A percentile compares a stretch with the other conserved stretches of the same genome.
phyloP scores from a whole-genome alignment of 345 rosid genomes.

The Heritiera littoralis region DNA sequence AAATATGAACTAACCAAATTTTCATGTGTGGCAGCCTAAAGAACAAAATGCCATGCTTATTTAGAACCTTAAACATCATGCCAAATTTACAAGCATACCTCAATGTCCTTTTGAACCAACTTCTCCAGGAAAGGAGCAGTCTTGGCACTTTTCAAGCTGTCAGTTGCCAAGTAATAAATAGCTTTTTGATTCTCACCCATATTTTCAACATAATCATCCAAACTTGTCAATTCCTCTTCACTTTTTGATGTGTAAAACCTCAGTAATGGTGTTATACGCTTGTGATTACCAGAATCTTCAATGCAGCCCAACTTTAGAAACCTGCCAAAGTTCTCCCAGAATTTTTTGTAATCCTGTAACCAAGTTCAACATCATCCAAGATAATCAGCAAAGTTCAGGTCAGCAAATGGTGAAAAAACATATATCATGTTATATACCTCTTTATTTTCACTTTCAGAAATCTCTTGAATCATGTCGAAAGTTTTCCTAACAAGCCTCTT shows the following conservation, averaged over 20 bases:
- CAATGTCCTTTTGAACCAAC: conserved; percentile 81
- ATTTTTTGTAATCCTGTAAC: conserved; percentile 87
- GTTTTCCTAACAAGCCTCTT: conserved; percentile 95
- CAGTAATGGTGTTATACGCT: conserved; percentile 83
- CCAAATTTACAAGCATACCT: conserved; percentile 45
- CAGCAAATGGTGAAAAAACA: conserved; percentile 8
- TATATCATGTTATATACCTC: conserved; percentile 51
- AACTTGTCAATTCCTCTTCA: conserved; percentile 75
- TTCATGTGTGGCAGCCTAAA: background rate
- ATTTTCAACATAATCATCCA: conserved; percentile 89
- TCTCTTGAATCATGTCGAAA: conserved; percentile 94
- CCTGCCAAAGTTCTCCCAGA: conserved; percentile 98
- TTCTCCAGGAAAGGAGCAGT: conserved; percentile 97
- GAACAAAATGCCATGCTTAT: background rate
- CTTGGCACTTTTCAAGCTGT: conserved; percentile 94
- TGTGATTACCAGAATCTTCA: conserved; percentile 97
- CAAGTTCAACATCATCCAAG: conserved; percentile 19
- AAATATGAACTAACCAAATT: background rate
- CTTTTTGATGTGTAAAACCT: conserved; percentile 82
- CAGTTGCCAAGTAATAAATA: conserved; percentile 87
- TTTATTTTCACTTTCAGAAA: conserved; percentile 79
- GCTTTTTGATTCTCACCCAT: conserved; percentile 97
- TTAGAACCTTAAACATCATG: background rate
- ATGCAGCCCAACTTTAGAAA: conserved; percentile 89
- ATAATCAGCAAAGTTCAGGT: background rate